Conservation (phyloP, 768 basidiomycete genomes). For the Lactifluus echinatus region DNA sequence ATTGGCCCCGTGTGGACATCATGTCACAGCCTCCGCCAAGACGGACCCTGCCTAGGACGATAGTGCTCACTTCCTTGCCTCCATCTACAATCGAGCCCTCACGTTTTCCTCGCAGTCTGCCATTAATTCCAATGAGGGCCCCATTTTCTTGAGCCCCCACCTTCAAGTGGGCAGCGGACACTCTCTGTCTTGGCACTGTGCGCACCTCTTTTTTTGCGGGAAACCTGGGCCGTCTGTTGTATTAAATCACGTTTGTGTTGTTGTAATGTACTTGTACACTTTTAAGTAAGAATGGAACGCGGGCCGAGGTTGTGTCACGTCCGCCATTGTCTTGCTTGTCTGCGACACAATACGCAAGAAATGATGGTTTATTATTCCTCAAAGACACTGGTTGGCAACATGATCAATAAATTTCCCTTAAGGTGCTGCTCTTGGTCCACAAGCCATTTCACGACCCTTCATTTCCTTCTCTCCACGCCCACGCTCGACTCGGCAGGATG, state of each 20-base stretch:
- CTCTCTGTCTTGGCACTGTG: background rate
- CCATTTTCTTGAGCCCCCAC: background rate
- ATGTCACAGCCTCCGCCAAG: slow-evolving; percentile 10
- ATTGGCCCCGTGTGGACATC: slow-evolving; percentile 20
- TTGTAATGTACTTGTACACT: no score
- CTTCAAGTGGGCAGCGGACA: no score
- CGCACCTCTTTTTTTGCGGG: background rate
- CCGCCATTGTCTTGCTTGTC: background rate
- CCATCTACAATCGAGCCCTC: background rate
- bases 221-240: background rate
- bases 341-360: background rate
- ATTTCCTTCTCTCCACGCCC: background rate
- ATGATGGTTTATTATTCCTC: background rate
- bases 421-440: background rate
- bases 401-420: background rate
- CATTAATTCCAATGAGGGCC: background rate
- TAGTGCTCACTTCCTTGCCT: background rate
- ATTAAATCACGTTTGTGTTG: background rate
- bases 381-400: background rate
- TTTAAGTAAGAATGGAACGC: no score
- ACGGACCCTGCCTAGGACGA: background rate
- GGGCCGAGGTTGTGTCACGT: background rate
- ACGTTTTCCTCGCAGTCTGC: background rate
- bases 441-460: background rate
- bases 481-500: background rate